Evolutionary conservation across 2,329 filamentous ascomycete genomes (phyloP).

Genomic region (Leptographium wingfieldii): DNA sequence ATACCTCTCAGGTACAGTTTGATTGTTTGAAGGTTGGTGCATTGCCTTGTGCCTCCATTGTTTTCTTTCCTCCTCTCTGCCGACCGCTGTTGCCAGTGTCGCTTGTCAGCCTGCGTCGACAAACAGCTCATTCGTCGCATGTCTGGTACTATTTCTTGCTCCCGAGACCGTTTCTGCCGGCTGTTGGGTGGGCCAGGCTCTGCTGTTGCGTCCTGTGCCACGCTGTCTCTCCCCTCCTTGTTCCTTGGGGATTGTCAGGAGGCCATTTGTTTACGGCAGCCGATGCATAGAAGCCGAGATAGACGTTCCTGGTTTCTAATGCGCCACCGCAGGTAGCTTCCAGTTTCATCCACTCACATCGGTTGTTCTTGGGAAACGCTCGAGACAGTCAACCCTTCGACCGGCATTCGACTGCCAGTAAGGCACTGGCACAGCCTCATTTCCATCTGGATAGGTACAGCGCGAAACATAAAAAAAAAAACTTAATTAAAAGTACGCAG

Average conservation of each 20-base stretch:
- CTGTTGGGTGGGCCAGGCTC: background rate
- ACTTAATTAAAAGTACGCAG: constrained; percentile 1
- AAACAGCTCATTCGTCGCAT: constrained; percentile 3
- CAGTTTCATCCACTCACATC: constrained; percentile 2
- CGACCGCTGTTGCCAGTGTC: background rate
- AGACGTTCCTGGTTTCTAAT: background rate
- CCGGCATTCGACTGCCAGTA: background rate
- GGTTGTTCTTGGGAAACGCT: background rate
- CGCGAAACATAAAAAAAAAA: background rate
- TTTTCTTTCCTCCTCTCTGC: background rate
- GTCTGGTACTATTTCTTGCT: background rate
- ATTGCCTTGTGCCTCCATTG: background rate
- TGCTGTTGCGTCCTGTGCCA: constrained; percentile 3
- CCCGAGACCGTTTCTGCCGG: background rate
- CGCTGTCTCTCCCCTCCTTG: background rate
- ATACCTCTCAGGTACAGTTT: background rate
- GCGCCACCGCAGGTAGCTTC: constrained; percentile 2
- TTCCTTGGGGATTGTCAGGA: background rate
- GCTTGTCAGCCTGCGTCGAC: constrained; percentile 2
- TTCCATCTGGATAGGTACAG: background rate
- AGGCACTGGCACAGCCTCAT: background rate
- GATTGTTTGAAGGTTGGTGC: background rate
- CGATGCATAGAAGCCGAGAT: background rate
- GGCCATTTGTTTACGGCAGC: background rate
- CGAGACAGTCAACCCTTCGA: background rate